Base-by-base conservation (phyloP, 139 green algal species). In the Mesotaenium endlicherianum region DNA sequence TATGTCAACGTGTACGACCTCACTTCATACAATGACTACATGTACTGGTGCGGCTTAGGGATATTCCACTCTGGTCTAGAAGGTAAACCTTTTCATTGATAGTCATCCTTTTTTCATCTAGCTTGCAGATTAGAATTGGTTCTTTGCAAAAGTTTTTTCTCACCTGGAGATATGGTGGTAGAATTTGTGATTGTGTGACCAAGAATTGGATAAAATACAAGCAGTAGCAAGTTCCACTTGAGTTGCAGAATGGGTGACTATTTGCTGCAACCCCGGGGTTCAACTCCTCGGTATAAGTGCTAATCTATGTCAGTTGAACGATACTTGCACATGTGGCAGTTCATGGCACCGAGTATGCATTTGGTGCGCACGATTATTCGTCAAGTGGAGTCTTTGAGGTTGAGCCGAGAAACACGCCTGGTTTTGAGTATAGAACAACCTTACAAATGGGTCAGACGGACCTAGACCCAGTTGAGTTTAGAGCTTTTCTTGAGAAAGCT, bases 31-130 rank as follows among this genome's bases (percentile, higher is more conserved):
- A 87, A 87, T 30, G 57, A 79, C 31, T 84, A 87, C 41, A 31
- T 86, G 16, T 87, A 87, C 58, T 87, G 81, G 81, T 36, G 43
- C 17, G 81, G 81, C 41, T 20, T 87, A 20, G 94, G 94, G 58
- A 90, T 97, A 16, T 97, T 93, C 77, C 95, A 97, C 77, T 92
- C 90, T 16, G 95, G 95, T 0, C 89, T 98, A 1, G 93, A 98
- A 77, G 91, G 77, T 84, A 17, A n/a, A n/a, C n/a, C n/a, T n/a
- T n/a, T n/a, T n/a, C n/a, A n/a, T n/a, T n/a, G n/a, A n/a, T n/a
- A n/a, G n/a, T n/a, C n/a, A n/a, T n/a, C n/a, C n/a, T n/a, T n/a
- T n/a, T n/a, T n/a, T n/a, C n/a, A n/a, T n/a, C n/a, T n/a, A n/a
- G n/a, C n/a, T n/a, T n/a, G n/a, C n/a, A n/a, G n/a, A n/a, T n/a